A percentile compares a stretch with the other conserved stretches of the same genome.
phyloP scores from a whole-genome alignment of 257 asterid genomes.

The Anisodus acutangulus region DNA sequence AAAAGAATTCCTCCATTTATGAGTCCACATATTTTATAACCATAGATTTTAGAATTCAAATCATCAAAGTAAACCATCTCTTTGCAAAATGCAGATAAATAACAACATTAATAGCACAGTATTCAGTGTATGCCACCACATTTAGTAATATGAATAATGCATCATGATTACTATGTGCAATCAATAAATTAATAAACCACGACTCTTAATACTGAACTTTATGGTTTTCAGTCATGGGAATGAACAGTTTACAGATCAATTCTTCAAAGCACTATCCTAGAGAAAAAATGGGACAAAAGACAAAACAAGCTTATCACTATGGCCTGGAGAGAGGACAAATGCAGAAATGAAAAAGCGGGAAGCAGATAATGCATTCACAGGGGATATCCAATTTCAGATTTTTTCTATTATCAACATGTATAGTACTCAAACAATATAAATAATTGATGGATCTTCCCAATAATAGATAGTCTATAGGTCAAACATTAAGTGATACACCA shows the following conservation, averaged over 20 bases:
- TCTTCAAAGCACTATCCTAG: neutral
- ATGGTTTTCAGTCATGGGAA: neutral
- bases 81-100: neutral
- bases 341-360: neutral
- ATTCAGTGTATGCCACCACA: neutral
- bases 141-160: neutral
- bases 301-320: neutral
- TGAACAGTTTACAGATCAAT: neutral
- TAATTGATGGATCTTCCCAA: conserved; percentile 3
- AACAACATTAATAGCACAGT: neutral
- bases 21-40: neutral
- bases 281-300: neutral
- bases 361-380: neutral
- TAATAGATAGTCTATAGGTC: neutral
- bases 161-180: neutral
- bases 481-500: neutral
- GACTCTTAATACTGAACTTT: neutral
- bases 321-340: neutral
- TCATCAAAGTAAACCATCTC: conserved; percentile 1
- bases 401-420: neutral
- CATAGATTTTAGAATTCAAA: neutral
- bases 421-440: neutral
- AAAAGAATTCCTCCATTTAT: neutral
- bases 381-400: conserved; percentile 5
- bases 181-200: conserved; percentile 16